phyloP scores from a whole-genome alignment of 1,139 yeast genomes.

The Geotrichum carabidarum region DNA sequence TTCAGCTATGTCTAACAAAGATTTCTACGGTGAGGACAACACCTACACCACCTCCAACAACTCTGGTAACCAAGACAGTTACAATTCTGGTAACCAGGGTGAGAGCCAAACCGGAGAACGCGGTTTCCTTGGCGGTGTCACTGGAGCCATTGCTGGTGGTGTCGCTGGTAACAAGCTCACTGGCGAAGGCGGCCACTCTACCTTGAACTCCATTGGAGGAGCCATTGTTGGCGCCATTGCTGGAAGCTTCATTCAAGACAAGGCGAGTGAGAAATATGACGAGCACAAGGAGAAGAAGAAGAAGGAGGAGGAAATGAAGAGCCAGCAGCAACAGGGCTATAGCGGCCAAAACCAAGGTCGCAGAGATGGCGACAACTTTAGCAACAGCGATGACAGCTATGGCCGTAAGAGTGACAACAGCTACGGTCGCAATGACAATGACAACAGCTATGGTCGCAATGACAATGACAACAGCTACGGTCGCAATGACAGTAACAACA shows the following conservation, averaged over 20 bases:
- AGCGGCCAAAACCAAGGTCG: not conserved
- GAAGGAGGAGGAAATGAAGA: conserved; percentile 16
- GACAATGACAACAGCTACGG: not conserved
- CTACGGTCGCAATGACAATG: conserved; percentile 29
- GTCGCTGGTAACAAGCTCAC: conserved; percentile 42
- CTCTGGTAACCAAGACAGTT: conserved; percentile 19
- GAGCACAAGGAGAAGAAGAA: conserved; percentile 25
- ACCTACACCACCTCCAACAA: conserved; percentile 7
- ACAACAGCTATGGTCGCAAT: conserved; percentile 21
- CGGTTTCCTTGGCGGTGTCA: conserved; percentile 51
- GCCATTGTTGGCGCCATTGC: conserved; percentile 57
- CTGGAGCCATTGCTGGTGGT: conserved; percentile 61
- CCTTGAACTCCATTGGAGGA: conserved; percentile 52
- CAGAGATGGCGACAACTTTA: not conserved
- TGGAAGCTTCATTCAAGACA: conserved; percentile 52
- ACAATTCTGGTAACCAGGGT: conserved; percentile 26
- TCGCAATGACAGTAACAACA: not conserved
- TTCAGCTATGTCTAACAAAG: not conserved
- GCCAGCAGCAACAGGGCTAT: conserved; percentile 16
- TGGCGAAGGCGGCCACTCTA: conserved; percentile 47
- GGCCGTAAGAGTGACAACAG: conserved; percentile 24
- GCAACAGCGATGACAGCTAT: conserved; percentile 20
- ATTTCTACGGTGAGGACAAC: conserved; percentile 11
- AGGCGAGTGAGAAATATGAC: conserved; percentile 23
- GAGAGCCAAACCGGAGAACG: conserved; percentile 44